phyloP scores from a whole-genome alignment of 192 early-diverging fungal species.

The Linnemannia hyalina region DNA sequence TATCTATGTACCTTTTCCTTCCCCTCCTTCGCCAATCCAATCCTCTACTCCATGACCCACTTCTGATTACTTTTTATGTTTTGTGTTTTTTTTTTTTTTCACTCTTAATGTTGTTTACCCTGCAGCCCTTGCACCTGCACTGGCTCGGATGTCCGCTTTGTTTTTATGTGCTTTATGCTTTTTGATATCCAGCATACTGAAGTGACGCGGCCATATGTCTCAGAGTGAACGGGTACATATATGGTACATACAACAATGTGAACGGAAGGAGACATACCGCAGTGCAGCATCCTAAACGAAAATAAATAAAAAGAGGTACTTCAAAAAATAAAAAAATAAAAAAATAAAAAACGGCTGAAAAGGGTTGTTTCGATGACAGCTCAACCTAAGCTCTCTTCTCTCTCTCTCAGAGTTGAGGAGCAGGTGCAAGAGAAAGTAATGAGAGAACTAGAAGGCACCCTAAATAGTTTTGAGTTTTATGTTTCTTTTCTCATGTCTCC shows the following conservation, averaged over 20 bases:
- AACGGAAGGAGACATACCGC: too few relatives aligned
- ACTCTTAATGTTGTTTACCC: background rate
- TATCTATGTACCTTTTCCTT: background rate
- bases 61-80: too few relatives aligned
- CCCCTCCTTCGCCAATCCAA: background rate
- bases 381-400: too few relatives aligned
- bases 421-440: background rate
- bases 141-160: background rate
- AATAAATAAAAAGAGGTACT: too few relatives aligned
- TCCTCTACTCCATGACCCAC: background rate
- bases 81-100: background rate
- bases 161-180: background rate
- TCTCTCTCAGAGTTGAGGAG: background rate
- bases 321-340: too few relatives aligned
- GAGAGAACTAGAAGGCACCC: background rate
- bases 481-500: background rate
- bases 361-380: too few relatives aligned
- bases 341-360: too few relatives aligned
- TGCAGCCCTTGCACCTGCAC: background rate
- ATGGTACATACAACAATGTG: too few relatives aligned
- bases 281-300: too few relatives aligned
- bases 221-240: too few relatives aligned
- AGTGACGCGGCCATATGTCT: background rate
- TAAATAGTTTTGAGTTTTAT: background rate
- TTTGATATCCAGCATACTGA: background rate